Conservation (phyloP, 768 basidiomycete genomes). For the Boletus eberwhitei region DNA sequence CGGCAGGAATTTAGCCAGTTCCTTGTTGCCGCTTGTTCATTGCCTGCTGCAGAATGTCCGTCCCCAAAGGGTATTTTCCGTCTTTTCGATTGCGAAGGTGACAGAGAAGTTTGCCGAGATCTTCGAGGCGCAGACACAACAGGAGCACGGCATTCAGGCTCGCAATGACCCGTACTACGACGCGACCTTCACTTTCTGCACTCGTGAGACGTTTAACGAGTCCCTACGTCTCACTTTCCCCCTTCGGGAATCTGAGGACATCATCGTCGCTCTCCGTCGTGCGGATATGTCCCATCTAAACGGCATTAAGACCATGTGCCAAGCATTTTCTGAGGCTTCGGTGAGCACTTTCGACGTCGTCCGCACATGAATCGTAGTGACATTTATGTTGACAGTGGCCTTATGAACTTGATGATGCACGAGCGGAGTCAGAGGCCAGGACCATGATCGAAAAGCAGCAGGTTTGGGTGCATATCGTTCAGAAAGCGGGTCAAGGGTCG, state of each 20-base stretch:
- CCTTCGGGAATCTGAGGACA: constrained; percentile 3
- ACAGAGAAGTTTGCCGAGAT: constrained; percentile 41
- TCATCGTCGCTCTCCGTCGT: constrained; percentile 30
- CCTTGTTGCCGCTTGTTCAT: constrained; percentile 9
- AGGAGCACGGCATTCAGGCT: constrained; percentile 17
- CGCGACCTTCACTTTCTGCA: constrained; percentile 58
- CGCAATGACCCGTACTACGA: constrained; percentile 53
- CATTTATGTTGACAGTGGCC: constrained; percentile 41
- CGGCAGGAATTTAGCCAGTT: neutral
- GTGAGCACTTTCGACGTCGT: constrained; percentile 37
- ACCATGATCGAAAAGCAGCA: constrained; percentile 43
- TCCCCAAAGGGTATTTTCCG: constrained; percentile 43
- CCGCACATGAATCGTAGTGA: neutral
- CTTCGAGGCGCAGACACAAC: constrained; percentile 38
- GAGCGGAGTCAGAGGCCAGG: constrained; percentile 49
- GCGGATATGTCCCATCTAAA: constrained; percentile 32
- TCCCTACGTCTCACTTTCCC: neutral
- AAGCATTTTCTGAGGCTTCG: constrained; percentile 55
- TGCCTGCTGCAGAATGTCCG: constrained; percentile 13
- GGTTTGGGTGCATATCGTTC: constrained; percentile 59
- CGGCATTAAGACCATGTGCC: constrained; percentile 44
- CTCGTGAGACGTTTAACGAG: constrained; percentile 36
- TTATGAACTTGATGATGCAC: constrained; percentile 43
- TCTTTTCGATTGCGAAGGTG: constrained; percentile 55
- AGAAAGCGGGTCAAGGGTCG: constrained; percentile 13